These are phyloP conservation scores for Aurifilum marmelostoma DNA, from an alignment of 2,329 filamentous ascomycete species.

Conservation along the genomic window DNA sequence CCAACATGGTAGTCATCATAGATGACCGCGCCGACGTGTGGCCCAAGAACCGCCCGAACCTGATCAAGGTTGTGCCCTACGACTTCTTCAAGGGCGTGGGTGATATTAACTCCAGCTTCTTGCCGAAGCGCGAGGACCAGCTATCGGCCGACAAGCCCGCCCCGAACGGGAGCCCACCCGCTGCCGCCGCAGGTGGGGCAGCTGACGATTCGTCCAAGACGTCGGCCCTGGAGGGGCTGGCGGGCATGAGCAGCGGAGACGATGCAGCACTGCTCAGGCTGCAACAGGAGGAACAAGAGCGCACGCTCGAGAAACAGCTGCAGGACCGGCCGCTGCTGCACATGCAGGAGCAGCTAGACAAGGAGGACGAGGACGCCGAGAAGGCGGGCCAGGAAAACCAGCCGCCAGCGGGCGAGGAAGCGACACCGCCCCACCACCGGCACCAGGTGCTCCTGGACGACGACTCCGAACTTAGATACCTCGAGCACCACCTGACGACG, in stretches of 20 bases:
- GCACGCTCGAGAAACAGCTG: slow-evolving; percentile 84
- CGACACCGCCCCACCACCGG: slow-evolving; percentile 45
- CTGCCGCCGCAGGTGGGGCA: slow-evolving; percentile 31
- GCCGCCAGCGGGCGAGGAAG: slow-evolving; percentile 27
- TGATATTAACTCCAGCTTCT: slow-evolving; percentile 96
- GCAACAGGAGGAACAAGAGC: slow-evolving; percentile 84
- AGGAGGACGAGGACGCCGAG: slow-evolving; percentile 71
- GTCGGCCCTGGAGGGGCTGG: slow-evolving; percentile 70
- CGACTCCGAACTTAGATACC: slow-evolving; percentile 77
- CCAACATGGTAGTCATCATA: slow-evolving; percentile 99
- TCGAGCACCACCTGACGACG: slow-evolving; percentile 74
- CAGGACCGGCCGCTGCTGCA: slow-evolving; percentile 87
- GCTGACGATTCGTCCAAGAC: slow-evolving; percentile 34
- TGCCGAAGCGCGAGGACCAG: slow-evolving; percentile 74
- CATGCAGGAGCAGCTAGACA: slow-evolving; percentile 88
- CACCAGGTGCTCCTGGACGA: slow-evolving; percentile 87
- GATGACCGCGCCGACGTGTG: slow-evolving; percentile 97
- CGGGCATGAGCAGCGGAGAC: slow-evolving; percentile 74
- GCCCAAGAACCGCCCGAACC: slow-evolving; percentile 84
- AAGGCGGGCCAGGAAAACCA: slow-evolving; percentile 51
- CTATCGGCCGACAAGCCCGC: slow-evolving; percentile 38
- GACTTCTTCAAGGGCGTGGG: slow-evolving; percentile 98
- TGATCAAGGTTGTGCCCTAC: slow-evolving; percentile 93
- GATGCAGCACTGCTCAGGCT: slow-evolving; percentile 70
- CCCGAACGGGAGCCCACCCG: slow-evolving; percentile 30